phyloP scores from a whole-genome alignment of 768 basidiomycete genomes.

The Sistotremastrum suecicum region DNA sequence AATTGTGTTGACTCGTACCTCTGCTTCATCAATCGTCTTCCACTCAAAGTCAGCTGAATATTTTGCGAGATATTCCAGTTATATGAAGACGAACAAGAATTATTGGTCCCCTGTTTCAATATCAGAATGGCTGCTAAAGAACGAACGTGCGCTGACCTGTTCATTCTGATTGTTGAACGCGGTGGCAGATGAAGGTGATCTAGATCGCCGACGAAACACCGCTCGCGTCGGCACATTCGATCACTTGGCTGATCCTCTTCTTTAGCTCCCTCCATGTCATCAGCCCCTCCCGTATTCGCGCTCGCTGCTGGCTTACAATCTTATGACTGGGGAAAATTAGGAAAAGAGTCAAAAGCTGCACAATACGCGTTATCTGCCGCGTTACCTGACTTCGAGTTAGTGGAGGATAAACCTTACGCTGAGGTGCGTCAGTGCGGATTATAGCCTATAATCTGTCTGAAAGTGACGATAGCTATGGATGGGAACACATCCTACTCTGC shows the following conservation, averaged over 20 bases:
- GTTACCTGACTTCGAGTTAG: slow-evolving; percentile 50
- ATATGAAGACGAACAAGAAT: not conserved
- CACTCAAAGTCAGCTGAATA: too few species aligned
- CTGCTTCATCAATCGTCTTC: not conserved
- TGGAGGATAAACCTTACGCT: slow-evolving; percentile 72
- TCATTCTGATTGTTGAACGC: not conserved
- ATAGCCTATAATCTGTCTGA: not conserved
- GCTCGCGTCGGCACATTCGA: not conserved
- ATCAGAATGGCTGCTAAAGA: too few species aligned
- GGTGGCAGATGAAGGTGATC: slow-evolving; percentile 19
- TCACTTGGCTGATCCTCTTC: too few species aligned
- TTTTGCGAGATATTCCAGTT: too few species aligned
- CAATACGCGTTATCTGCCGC: slow-evolving; percentile 54
- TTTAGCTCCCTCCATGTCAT: too few species aligned
- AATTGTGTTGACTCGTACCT: not conserved
- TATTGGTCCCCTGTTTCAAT: not conserved
- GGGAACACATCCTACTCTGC: slow-evolving; percentile 84
- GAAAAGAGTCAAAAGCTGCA: slow-evolving; percentile 72
- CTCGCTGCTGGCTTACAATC: too few species aligned
- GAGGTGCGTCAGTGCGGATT: slow-evolving; percentile 45
- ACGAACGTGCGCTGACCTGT: slow-evolving; percentile 9
- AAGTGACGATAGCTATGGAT: slow-evolving; percentile 71
- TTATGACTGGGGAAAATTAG: slow-evolving; percentile 93
- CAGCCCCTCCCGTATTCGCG: too few species aligned
- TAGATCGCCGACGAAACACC: slow-evolving; percentile 16